Base-by-base conservation (phyloP, 2,329 filamentous ascomycete genomes). In the Leptographium galeiforme region DNA sequence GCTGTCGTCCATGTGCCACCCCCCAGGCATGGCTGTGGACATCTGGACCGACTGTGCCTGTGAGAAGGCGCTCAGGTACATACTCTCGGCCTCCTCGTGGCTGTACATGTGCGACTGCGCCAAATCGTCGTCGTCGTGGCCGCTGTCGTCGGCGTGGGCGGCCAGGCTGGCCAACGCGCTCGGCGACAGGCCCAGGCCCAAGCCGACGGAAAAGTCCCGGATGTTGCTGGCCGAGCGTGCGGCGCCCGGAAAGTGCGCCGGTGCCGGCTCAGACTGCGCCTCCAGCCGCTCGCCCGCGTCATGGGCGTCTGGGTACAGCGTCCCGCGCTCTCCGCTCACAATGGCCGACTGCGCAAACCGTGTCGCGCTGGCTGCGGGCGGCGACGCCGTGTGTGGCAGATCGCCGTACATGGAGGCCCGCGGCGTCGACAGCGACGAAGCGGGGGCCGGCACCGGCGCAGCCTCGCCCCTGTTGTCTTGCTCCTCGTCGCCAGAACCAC, bases 1-100 rank as follows among this genome's bases (percentile, higher is more conserved):
- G 32, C 16, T 34, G 13, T 46, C 44, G 7, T 70, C 70, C 0
- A 68, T 67, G 51, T 70, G 73, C 77, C 77, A 80, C 6, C 68
- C 68, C 7, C 77, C 77, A 2, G 77, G 77, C 71, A 80, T 79
- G 4, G 61, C 57, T 19, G 59, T 59, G 16, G 50, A 61, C 18
- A 63, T 40, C 43, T 61, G 62, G 11, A 67, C 63, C 2, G 63
- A 63, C 38, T 68, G 64, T 2, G 67, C 64, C 32, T 76, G 68
- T 2, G 81, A 84, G 51, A 84, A 77, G 1, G 81, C 81, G 57
- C 81, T 91, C 82, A 89, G 84, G 61, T 93, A 94, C 82, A 94
- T 87, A 64, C 88, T 93, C 62, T 88, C 82, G 0, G 86, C 87
- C 57, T 91, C 86, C 57, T 89, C 85, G 55, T 89, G 85, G 39